Base-by-base conservation (phyloP, 495 filamentous ascomycete genomes). In the Aspergillus carlsbadensis region DNA sequence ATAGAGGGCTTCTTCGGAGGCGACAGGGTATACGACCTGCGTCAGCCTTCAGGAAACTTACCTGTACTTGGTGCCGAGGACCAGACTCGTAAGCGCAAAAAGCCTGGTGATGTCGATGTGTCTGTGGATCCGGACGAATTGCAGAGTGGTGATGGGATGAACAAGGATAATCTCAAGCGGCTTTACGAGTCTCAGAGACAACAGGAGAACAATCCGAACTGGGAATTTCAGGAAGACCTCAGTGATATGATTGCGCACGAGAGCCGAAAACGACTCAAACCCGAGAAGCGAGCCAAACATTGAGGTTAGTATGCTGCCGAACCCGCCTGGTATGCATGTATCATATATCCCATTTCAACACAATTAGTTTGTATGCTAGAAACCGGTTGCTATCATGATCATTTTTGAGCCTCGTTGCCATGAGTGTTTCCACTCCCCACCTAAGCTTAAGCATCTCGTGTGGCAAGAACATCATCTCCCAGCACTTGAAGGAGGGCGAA, bases 241-340 rank as follows among this genome's bases (percentile, higher is more conserved):
- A 95, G 87, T 67, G 88, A 96, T 65, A 96, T 98, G 93, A 96
- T 98, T 78, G 92, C 91, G 31, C 86, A 87, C 59, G 94, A 98
- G 72, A 92, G 86, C 67, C 82, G 90, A 53, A 97, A 97, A 76
- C 79, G 91, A 70, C 78, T 89, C 67, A 92, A 90, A 78, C 88
- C 92, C 69, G 89, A 95, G 70, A 83, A 80, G 68, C 76, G 80
- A 50, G 75, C 73, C 17, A 79, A 75, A 65, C 71, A 77, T 36
- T 81, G 66, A 71, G 50, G 11, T n/a, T 43, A 20, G 1, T 47
- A 37, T 8, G 26, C 8, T 3, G 26, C 8, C 26, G 8, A 15
- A 50, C 34, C 21, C 21, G 14, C 40, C n/a, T 26, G 29, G 41
- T n/a, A n/a, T n/a, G n/a, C n/a, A n/a, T n/a, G n/a, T n/a, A n/a